phyloP scores from a whole-genome alignment of 129 eudicot species.

The Chrysanthemum lavandulifolium region DNA sequence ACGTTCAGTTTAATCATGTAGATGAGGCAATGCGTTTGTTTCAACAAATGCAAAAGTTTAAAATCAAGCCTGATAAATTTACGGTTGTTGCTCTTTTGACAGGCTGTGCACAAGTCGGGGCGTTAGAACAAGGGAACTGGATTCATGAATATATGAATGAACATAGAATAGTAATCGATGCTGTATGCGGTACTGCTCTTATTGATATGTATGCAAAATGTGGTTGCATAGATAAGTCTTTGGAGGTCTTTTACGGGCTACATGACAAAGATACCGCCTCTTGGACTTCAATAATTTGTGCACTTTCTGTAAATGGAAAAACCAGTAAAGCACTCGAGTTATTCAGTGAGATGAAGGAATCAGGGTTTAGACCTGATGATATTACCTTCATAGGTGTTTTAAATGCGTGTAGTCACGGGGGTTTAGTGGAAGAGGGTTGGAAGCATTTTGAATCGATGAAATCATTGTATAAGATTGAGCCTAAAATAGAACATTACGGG shows the following conservation, averaged over 20 bases:
- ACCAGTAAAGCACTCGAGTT: constrained; percentile 43
- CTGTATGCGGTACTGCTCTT: constrained; percentile 70
- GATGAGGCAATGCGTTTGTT: constrained; percentile 59
- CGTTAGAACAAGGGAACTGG: constrained; percentile 73
- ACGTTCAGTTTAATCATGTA: constrained; percentile 60
- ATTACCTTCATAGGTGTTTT: constrained; percentile 65
- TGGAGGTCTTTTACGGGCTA: constrained; percentile 44
- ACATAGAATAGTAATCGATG: constrained; percentile 41
- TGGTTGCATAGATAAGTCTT: constrained; percentile 55
- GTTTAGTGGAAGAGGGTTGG: constrained; percentile 62
- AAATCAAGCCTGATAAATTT: constrained; percentile 58
- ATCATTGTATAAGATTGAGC: constrained; percentile 42
- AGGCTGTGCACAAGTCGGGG: constrained; percentile 73
- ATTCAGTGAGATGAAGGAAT: constrained; percentile 47
- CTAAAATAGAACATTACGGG: constrained; percentile 68
- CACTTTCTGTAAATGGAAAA: constrained; percentile 62
- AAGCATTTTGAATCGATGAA: constrained; percentile 56
- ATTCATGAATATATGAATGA: constrained; percentile 56
- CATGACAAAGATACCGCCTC: constrained; percentile 60
- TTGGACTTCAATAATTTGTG: constrained; percentile 66
- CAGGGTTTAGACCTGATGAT: constrained; percentile 60
- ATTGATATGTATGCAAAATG: constrained; percentile 79
- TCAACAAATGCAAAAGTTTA: constrained; percentile 42
- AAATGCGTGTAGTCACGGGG: constrained; percentile 72
- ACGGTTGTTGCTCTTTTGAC: constrained; percentile 65